phyloP scores from a whole-genome alignment of 257 asterid species.

The Osmanthus fragrans region DNA sequence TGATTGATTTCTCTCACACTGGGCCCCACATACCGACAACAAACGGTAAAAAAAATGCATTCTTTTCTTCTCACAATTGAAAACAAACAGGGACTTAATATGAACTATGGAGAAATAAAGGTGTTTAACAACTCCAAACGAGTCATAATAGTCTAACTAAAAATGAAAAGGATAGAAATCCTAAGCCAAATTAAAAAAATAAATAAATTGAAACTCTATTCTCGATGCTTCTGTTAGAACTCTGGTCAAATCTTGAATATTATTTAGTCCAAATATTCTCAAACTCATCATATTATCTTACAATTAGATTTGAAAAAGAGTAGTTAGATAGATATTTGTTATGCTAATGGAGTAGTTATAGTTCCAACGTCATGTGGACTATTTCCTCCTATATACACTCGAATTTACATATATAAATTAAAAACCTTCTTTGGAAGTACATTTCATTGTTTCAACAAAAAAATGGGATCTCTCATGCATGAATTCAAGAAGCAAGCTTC shows the following conservation, averaged over 20 bases:
- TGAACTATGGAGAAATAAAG: not conserved
- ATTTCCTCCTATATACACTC: not conserved
- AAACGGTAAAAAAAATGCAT: no score
- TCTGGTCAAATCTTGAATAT: slow-evolving; percentile 29
- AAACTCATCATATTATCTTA: slow-evolving; percentile 27
- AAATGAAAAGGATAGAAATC: not conserved
- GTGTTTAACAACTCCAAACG: not conserved
- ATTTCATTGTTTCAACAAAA: not conserved
- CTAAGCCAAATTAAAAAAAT: not conserved
- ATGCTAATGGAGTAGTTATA: slow-evolving; percentile 71
- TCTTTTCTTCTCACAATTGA: no score
- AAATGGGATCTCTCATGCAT: slow-evolving; percentile 54
- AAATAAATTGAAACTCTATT: not conserved
- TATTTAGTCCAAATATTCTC: not conserved
- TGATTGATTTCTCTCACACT: no score
- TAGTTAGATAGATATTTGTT: slow-evolving; percentile 35
- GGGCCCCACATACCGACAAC: no score
- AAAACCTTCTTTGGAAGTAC: no score
- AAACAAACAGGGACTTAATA: no score
- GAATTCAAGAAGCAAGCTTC: slow-evolving; percentile 88
- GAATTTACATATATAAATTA: not conserved
- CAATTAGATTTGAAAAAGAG: slow-evolving; percentile 41
- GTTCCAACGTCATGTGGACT: slow-evolving; percentile 43
- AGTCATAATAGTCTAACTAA: slow-evolving; percentile 15
- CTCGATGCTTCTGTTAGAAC: slow-evolving; percentile 23